Conservation (phyloP, 306 rosid species). For the Vigna radiata region DNA sequence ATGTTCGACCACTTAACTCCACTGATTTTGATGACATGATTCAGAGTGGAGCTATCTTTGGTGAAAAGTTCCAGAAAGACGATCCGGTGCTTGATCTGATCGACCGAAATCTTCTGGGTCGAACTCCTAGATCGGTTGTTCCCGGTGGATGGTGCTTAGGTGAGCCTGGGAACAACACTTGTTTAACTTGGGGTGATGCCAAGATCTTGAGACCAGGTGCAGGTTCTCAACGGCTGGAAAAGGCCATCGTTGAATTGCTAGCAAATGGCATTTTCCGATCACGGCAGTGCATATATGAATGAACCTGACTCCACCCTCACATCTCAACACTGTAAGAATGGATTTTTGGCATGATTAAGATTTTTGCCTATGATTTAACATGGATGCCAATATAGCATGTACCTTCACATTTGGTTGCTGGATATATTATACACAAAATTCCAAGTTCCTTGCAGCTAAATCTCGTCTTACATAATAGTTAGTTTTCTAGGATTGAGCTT, state of each 20-base stretch:
- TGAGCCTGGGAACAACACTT: conserved; percentile 71
- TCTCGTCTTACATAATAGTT: no score
- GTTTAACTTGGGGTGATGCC: conserved; percentile 95
- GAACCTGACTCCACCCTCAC: conserved; percentile 39
- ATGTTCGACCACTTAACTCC: conserved; percentile 56
- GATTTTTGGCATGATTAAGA: conserved; percentile 21
- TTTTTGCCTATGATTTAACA: conserved; percentile 36
- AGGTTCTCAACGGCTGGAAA: conserved; percentile 82
- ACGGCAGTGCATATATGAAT: conserved; percentile 64
- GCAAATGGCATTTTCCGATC: conserved; percentile 66
- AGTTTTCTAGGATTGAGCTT: no score
- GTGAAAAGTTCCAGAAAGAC: conserved; percentile 55
- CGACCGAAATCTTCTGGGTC: conserved; percentile 68
- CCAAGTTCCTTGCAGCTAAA: no score
- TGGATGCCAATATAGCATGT: neutral
- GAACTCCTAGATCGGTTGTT: conserved; percentile 55
- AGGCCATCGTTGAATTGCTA: conserved; percentile 66
- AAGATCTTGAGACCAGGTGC: conserved; percentile 81
- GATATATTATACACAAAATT: neutral
- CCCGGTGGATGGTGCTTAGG: conserved; percentile 99
- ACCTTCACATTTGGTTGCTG: conserved; percentile 32
- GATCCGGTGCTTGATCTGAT: conserved; percentile 85
- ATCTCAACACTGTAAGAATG: conserved; percentile 36
- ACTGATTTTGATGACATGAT: conserved; percentile 66
- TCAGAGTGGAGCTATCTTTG: conserved; percentile 85